Conservation (phyloP, 1,284 basidiomycete species). For the Abortiporus biennis region DNA sequence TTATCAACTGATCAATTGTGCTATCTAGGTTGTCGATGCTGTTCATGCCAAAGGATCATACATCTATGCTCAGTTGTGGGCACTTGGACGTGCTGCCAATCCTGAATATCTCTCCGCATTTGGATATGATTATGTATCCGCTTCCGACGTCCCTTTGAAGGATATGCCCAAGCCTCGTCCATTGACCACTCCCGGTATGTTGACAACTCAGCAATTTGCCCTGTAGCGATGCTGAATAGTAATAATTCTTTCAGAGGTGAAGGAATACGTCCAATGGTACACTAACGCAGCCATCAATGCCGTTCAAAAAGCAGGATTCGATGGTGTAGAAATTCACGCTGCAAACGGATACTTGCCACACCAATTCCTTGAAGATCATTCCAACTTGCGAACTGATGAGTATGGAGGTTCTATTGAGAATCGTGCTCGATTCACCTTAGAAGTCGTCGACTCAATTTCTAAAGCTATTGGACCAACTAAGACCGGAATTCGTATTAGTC, state of each 20-base stretch:
- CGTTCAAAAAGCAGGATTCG: slow-evolving; percentile 23
- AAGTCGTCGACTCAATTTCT: slow-evolving; percentile 36
- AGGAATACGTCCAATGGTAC: slow-evolving; percentile 17
- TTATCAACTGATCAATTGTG: not conserved
- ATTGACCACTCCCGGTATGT: slow-evolving; percentile 4
- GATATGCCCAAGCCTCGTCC: slow-evolving; percentile 1
- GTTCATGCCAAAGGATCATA: slow-evolving; percentile 21
- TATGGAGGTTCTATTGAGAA: slow-evolving; percentile 53
- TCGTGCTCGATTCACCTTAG: slow-evolving; percentile 38
- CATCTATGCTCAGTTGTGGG: slow-evolving; percentile 22
- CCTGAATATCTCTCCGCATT: not conserved
- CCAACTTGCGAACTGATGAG: slow-evolving; percentile 47
- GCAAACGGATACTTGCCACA: slow-evolving; percentile 32
- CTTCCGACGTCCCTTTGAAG: slow-evolving; percentile 3
- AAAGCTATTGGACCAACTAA: slow-evolving; percentile 32
- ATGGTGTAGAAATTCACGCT: slow-evolving; percentile 26
- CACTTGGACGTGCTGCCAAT: slow-evolving; percentile 1
- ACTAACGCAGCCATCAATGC: slow-evolving; percentile 19
- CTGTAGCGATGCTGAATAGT: not conserved
- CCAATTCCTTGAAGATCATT: slow-evolving; percentile 29
- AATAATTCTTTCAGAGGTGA: slow-evolving; percentile 6
- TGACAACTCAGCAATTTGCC: not conserved
- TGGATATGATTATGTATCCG: not conserved
- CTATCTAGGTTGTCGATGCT: slow-evolving; percentile 12
- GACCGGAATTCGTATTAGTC: slow-evolving; percentile 47